A percentile compares a stretch with the other conserved stretches of the same genome.
These are phyloP conservation scores for Penicillium occitanis DNA, from an alignment of 2,329 filamentous ascomycete genomes.

Conservation along the genomic window DNA sequence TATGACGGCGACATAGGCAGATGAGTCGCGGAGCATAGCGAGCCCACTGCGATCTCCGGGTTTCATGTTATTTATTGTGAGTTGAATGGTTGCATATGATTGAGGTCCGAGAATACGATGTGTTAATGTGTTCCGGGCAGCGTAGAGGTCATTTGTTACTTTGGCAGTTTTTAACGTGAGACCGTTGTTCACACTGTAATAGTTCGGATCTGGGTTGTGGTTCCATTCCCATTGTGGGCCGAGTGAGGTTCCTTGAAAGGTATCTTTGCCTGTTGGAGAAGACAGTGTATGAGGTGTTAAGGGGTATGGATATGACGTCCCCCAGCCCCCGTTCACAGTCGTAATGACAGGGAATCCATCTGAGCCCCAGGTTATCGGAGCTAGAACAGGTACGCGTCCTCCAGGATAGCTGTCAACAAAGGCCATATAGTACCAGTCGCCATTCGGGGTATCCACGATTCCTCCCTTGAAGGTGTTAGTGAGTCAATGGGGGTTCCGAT, in stretches of 20 bases:
- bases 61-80: background rate
- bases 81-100: background rate
- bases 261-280: background rate
- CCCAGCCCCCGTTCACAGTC: conserved; percentile 3
- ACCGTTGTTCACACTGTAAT: background rate
- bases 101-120: background rate
- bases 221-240: conserved; percentile 6
- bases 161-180: background rate
- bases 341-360: conserved; percentile 2
- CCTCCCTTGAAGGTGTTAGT: background rate
- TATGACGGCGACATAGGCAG: background rate
- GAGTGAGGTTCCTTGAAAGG: conserved; percentile 1
- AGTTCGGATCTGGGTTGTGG: background rate
- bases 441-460: background rate
- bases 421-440: conserved; percentile 5
- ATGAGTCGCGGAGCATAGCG: background rate
- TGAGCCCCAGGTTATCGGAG: conserved; percentile 1
- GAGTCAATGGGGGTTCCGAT: background rate
- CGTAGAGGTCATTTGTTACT: conserved; percentile 4
- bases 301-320: conserved; percentile 1
- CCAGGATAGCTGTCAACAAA: conserved; percentile 6
- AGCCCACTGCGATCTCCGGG: background rate
- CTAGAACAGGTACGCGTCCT: conserved; percentile 4
- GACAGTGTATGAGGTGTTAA: background rate
- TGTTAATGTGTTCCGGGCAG: background rate